phyloP scores from a whole-genome alignment of 345 rosid species.

The Lepidium aucheri region DNA sequence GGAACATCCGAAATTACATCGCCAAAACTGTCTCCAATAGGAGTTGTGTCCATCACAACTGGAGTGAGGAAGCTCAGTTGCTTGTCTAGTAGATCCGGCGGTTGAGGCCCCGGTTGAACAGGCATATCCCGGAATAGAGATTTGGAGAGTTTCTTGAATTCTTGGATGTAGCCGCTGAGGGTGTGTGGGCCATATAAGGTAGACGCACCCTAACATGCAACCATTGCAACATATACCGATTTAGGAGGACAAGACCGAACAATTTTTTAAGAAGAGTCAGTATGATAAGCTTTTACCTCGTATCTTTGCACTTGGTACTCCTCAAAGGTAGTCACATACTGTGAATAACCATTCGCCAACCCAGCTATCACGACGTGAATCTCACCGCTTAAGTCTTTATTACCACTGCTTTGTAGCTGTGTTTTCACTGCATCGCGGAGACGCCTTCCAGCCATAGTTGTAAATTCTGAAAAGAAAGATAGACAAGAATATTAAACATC shows the following conservation, averaged over 20 bases:
- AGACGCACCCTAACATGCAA: constrained; percentile 73
- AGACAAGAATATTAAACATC: background rate
- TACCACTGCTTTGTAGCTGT: constrained; percentile 46
- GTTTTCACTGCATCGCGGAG: constrained; percentile 89
- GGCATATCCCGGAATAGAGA: constrained; percentile 49
- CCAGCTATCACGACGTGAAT: constrained; percentile 90
- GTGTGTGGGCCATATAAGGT: constrained; percentile 92
- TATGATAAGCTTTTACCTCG: constrained; percentile 47
- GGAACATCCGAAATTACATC: constrained; percentile 71
- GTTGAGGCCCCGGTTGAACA: constrained; percentile 57
- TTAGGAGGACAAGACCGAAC: background rate
- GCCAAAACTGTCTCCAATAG: constrained; percentile 63
- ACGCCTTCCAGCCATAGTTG: constrained; percentile 99
- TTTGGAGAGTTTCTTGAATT: constrained; percentile 70
- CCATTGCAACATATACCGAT: constrained; percentile 7
- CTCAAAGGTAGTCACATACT: constrained; percentile 87
- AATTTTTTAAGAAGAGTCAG: background rate
- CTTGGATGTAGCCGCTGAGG: constrained; percentile 82
- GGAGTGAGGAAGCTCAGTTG: constrained; percentile 88
- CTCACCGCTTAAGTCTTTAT: constrained; percentile 33
- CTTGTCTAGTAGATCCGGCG: constrained; percentile 68
- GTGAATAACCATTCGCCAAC: constrained; percentile 87
- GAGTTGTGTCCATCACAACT: constrained; percentile 77
- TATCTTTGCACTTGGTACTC: constrained; percentile 94
- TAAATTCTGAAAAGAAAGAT: constrained; percentile 55